Conservation (phyloP, 495 filamentous ascomycete species). For the Pseudoneurospora amorphoporcata region DNA sequence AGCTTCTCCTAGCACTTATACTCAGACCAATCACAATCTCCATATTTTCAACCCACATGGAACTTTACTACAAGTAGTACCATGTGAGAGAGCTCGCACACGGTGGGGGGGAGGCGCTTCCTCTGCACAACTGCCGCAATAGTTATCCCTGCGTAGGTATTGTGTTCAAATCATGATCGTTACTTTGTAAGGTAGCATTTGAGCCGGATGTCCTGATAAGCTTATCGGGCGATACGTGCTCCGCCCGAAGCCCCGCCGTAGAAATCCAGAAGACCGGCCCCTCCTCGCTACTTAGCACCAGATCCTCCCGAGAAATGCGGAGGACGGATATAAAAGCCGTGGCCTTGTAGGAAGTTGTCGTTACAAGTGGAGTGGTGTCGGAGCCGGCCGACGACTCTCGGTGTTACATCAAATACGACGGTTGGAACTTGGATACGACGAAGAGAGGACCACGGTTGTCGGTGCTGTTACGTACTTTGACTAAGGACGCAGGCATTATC, state of each 20-base stretch:
- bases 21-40: neutral
- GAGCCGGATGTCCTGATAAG: neutral
- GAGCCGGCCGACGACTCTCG: neutral
- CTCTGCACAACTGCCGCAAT: neutral
- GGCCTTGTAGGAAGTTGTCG: neutral
- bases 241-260: neutral
- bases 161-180: neutral
- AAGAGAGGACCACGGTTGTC: neutral
- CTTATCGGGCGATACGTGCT: neutral
- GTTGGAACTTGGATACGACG: neutral
- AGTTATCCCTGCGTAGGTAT: neutral
- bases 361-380: neutral
- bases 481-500: neutral
- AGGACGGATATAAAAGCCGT: neutral
- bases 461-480: neutral
- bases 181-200: neutral
- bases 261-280: neutral
- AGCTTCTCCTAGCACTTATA: neutral
- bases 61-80: no score
- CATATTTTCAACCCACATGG: neutral
- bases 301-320: constrained; percentile 4
- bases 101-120: neutral
- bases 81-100: neutral
- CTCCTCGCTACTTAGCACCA: neutral
- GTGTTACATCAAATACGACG: neutral